Evolutionary conservation across 106 monocot species (phyloP).

Genomic region (Gastrodia elata): DNA sequence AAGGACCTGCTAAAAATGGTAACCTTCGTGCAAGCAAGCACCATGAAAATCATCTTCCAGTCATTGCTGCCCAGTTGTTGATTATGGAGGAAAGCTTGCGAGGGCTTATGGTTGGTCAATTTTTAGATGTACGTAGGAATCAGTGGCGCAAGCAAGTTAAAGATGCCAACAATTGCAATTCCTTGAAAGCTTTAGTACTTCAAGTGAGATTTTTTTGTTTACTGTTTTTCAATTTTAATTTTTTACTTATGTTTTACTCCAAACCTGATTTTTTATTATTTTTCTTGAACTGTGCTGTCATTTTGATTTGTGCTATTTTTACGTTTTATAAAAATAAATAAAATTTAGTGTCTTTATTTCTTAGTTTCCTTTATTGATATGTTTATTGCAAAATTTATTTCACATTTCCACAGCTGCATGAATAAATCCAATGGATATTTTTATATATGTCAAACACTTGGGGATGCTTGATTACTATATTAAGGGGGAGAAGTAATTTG

Average conservation of each 20-base stretch:
- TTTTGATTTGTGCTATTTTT: neutral
- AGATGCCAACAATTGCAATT: conserved; percentile 40
- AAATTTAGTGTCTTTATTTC: neutral
- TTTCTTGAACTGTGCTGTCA: neutral
- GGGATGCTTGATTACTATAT: neutral
- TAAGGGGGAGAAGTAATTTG: no score
- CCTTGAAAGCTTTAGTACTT: conserved; percentile 54
- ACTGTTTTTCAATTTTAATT: neutral
- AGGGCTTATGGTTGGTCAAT: conserved; percentile 47
- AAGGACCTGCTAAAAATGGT: conserved; percentile 37
- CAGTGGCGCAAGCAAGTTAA: conserved; percentile 47
- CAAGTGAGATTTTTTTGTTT: conserved; percentile 46
- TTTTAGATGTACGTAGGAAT: conserved; percentile 35
- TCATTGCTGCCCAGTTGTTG: conserved; percentile 57
- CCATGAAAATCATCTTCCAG: conserved; percentile 34
- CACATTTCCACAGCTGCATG: neutral
- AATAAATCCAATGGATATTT: neutral
- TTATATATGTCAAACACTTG: neutral
- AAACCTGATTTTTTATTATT: neutral
- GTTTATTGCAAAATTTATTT: neutral
- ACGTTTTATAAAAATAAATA: neutral
- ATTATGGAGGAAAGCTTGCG: conserved; percentile 71
- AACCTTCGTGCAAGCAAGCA: conserved; percentile 32
- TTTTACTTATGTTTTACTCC: neutral
- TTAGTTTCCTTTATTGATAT: neutral